Percentiles rank a stretch among this genome's conserved stretches.
Evolutionary conservation across 2,329 filamentous ascomycete species (phyloP).

Genomic region (Fonsecaea monophora): DNA sequence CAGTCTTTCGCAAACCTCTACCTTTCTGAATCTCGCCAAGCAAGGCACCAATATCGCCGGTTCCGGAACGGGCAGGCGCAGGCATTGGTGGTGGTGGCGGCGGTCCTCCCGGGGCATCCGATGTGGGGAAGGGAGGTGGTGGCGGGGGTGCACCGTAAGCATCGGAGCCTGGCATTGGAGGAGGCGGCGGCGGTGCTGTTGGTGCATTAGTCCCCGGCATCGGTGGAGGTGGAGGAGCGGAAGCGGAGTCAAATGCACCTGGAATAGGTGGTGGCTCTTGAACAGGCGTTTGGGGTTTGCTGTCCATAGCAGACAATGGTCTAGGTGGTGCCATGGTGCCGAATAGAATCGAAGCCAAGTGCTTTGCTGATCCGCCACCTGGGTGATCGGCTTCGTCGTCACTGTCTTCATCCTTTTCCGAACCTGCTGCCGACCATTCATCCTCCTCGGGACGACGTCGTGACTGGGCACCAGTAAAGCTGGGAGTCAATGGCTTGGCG

Average conservation of each 20-base stretch:
- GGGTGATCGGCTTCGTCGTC: constrained; percentile 77
- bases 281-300: constrained; percentile 55
- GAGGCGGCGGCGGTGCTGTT: constrained; percentile 44
- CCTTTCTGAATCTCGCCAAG: constrained; percentile 84
- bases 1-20: constrained; percentile 79
- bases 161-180: constrained; percentile 47
- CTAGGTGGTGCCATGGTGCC: constrained; percentile 95
- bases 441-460: constrained; percentile 70
- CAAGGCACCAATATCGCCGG: constrained; percentile 65
- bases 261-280: constrained; percentile 58
- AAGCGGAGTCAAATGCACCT: constrained; percentile 45
- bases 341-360: constrained; percentile 92
- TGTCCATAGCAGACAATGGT: constrained; percentile 75
- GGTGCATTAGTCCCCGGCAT: constrained; percentile 44
- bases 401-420: constrained; percentile 73
- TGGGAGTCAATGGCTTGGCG: constrained; percentile 58
- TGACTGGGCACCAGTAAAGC: constrained; percentile 55
- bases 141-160: constrained; percentile 55
- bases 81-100: constrained; percentile 50
- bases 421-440: constrained; percentile 83
- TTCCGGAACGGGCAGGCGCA: constrained; percentile 43
- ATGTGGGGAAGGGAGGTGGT: constrained; percentile 47
- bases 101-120: constrained; percentile 48
- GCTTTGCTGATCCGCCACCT: constrained; percentile 82
- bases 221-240: constrained; percentile 38